Conservation (phyloP, 345 rosid genomes). For the Arabis alpina region DNA sequence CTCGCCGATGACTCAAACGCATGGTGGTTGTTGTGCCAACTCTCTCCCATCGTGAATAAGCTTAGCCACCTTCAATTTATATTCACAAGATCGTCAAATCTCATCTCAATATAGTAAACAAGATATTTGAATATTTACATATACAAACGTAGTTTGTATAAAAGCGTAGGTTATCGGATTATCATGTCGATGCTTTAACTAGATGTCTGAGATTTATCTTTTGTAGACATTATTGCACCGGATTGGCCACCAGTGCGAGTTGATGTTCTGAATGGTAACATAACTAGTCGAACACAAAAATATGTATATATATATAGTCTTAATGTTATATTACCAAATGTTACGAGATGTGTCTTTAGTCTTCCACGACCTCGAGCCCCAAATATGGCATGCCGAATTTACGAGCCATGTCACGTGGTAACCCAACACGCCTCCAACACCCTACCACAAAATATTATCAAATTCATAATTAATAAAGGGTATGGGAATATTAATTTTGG, state of each 20-base stretch:
- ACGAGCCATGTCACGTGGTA: slow-evolving; percentile 83
- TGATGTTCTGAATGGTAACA: too few relatives aligned
- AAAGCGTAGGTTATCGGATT: too few relatives aligned
- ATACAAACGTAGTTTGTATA: too few relatives aligned
- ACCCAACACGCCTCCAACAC: slow-evolving; percentile 62
- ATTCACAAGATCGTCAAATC: neutral
- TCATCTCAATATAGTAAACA: neutral
- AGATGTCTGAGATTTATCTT: too few relatives aligned
- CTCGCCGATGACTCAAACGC: slow-evolving; percentile 79
- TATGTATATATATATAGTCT: neutral
- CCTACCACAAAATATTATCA: slow-evolving; percentile 42
- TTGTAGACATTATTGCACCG: too few relatives aligned
- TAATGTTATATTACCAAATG: slow-evolving; percentile 56
- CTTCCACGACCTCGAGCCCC: slow-evolving; percentile 84
- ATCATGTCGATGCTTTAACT: too few relatives aligned
- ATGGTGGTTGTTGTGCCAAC: slow-evolving; percentile 95
- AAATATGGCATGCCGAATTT: slow-evolving; percentile 87
- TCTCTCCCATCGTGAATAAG: slow-evolving; percentile 79
- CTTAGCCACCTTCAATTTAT: slow-evolving; percentile 73
- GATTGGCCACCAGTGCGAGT: too few relatives aligned
- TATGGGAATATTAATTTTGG: neutral
- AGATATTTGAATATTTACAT: neutral
- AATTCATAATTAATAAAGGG: neutral
- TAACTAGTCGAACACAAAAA: too few relatives aligned
- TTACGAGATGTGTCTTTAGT: slow-evolving; percentile 81